Evolutionary conservation across 2,329 filamentous ascomycete genomes (phyloP), one percentile per base, ranked within the genome.

Genomic region (Lecanosticta acicola): DNA sequence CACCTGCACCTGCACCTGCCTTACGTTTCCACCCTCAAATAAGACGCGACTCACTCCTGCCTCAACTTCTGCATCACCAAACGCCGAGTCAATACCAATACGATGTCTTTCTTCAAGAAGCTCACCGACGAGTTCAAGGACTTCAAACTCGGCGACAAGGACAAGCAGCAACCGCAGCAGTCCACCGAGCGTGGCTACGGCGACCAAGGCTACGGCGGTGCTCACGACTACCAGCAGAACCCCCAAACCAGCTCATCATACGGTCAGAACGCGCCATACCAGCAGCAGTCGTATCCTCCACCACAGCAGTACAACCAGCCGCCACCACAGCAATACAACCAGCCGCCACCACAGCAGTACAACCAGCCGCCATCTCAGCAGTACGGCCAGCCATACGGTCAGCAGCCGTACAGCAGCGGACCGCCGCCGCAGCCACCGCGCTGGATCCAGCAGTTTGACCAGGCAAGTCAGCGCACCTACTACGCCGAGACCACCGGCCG

Each of bases 361-460:
- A 36, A 53, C 44, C 45, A 47, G 32, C 39, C 42, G 11, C 43
- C 39, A 9, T 42, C 43, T 32, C 50, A 45, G 19, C 51, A 50
- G 26, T 53, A 50, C 17, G 50, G 49, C 26, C 54, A 54, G 7
- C 55, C 51, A 10, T 50, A 43, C 3, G 51, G 54, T 8, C 59
- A 56, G 43, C 41, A 54, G 10, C 10, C 24, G 4, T 51, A 49
- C 9, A 53, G 24, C 24, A 11, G 24, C 11, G 24, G 24, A 7
- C 59, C 60, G 3, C 75, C 81, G 18, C 69, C 76, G 49, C 68
- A 83, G 53, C 73, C 81, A 18, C 59, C 71, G 40, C 81, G 81
- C 54, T 85, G 82, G 81, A 67, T 70, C 20, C 71, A 79, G 18
- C 76, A 83, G 63, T 85, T 76, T 66, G 81, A 85, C 54, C 74